Evolutionary conservation across 2,329 filamentous ascomycete species (phyloP).

Genomic region (Talaromyces sp.): DNA sequence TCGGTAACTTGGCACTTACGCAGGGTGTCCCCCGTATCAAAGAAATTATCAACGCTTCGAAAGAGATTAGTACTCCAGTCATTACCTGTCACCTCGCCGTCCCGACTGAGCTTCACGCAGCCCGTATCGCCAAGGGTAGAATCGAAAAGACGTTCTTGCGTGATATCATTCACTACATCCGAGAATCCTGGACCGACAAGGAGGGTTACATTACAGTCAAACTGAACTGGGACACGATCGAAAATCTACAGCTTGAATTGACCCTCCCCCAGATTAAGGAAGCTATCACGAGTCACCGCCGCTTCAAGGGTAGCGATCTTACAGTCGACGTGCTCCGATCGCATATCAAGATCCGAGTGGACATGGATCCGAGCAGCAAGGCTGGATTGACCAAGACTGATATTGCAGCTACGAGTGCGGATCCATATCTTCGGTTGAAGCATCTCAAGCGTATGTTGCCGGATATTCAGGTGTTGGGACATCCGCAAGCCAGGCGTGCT

Average conservation of each 20-base stretch:
- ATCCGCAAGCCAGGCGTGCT: constrained; percentile 78
- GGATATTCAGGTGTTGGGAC: constrained; percentile 82
- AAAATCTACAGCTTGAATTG: constrained; percentile 79
- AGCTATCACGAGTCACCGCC: constrained; percentile 77
- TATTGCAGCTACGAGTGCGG: constrained; percentile 43
- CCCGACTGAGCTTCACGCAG: constrained; percentile 70
- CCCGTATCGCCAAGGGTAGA: constrained; percentile 85
- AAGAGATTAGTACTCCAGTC: constrained; percentile 88
- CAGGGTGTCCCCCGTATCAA: constrained; percentile 99
- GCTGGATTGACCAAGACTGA: constrained; percentile 41
- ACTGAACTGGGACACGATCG: constrained; percentile 75
- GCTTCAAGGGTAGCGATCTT: constrained; percentile 68
- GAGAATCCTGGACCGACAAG: constrained; percentile 81
- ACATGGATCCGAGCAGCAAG: constrained; percentile 40
- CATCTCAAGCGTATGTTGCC: constrained; percentile 80
- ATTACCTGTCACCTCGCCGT: constrained; percentile 76
- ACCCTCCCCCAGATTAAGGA: constrained; percentile 68
- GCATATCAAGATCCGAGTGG: constrained; percentile 72
- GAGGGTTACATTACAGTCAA: constrained; percentile 75
- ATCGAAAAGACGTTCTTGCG: constrained; percentile 93
- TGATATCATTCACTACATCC: constrained; percentile 76
- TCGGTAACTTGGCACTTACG: constrained; percentile 98
- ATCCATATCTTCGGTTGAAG: constrained; percentile 65
- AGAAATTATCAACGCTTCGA: constrained; percentile 99
- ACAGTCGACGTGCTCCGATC: constrained; percentile 51